Evolutionary conservation across 2,329 filamentous ascomycete genomes (phyloP).

Genomic region (Escovopsis weberi): DNA sequence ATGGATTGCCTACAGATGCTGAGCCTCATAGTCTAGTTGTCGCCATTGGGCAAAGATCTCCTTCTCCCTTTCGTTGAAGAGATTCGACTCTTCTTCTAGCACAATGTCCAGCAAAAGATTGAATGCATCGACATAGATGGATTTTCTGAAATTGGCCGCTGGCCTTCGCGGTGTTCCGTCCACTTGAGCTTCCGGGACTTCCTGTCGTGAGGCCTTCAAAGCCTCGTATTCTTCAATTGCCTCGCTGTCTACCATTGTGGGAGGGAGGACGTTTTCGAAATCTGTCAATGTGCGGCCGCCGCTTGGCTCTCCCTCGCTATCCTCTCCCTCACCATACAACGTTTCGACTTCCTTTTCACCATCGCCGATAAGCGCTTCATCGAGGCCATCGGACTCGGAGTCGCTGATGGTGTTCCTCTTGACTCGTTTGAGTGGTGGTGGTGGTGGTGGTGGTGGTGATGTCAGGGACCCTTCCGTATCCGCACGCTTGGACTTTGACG

Average conservation of each 20-base stretch:
- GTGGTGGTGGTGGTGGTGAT: constrained; percentile 9
- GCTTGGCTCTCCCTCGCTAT: background rate
- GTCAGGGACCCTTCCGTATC: constrained; percentile 1
- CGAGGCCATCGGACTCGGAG: constrained; percentile 12
- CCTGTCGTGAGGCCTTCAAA: constrained; percentile 41
- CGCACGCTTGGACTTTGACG: background rate
- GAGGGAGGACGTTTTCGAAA: constrained; percentile 46
- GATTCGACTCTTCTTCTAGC: constrained; percentile 70
- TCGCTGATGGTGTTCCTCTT: constrained; percentile 14
- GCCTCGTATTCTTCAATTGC: constrained; percentile 71
- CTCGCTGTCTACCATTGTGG: constrained; percentile 49
- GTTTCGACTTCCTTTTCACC: background rate
- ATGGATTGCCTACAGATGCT: constrained; percentile 57
- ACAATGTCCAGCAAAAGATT: constrained; percentile 85
- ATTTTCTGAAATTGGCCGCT: constrained; percentile 68
- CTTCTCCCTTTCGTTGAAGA: constrained; percentile 71
- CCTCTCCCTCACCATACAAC: background rate
- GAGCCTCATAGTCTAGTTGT: constrained; percentile 62
- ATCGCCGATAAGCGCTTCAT: background rate
- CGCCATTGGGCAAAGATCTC: constrained; percentile 66
- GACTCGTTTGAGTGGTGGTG: constrained; percentile 16
- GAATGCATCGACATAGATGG: constrained; percentile 95
- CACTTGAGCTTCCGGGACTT: constrained; percentile 21
- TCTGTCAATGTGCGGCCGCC: constrained; percentile 12
- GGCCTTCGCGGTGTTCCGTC: constrained; percentile 19